Evolutionary conservation across 1,139 yeast genomes (phyloP).

Genomic region (Pneumocystis wakefieldiae): DNA sequence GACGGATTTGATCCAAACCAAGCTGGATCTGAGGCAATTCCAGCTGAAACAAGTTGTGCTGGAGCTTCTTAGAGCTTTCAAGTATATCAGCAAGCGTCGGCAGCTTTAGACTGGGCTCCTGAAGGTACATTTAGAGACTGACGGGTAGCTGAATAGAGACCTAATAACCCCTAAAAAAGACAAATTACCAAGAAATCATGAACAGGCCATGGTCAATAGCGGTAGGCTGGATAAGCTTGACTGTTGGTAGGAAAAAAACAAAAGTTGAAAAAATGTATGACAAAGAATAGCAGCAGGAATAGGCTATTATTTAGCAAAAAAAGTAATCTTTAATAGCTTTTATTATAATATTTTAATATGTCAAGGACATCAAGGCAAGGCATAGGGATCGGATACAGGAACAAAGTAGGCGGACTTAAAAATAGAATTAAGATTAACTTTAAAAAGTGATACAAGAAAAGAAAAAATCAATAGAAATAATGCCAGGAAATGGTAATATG

Average conservation of each 20-base stretch:
- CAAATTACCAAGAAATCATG: background rate
- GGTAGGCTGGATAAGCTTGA: background rate
- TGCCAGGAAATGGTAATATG: too few relatives aligned
- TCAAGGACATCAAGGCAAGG: background rate
- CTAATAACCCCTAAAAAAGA: background rate
- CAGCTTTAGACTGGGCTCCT: background rate
- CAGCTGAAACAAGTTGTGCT: slow-evolving; percentile 3
- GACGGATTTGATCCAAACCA: slow-evolving; percentile 2
- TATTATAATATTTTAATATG: background rate
- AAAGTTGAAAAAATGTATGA: background rate
- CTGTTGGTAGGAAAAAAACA: background rate
- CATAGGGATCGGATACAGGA: background rate
- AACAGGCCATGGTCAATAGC: background rate
- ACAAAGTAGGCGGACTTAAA: too few relatives aligned
- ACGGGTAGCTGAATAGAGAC: too few relatives aligned
- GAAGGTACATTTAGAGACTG: background rate
- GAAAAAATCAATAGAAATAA: too few relatives aligned
- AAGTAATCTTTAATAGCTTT: background rate
- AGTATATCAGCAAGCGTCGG: background rate
- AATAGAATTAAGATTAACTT: too few relatives aligned
- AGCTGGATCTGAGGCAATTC: slow-evolving; percentile 9
- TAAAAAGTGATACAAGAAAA: too few relatives aligned
- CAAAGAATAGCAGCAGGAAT: background rate
- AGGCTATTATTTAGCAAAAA: background rate
- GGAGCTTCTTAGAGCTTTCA: slow-evolving; percentile 4